These are phyloP conservation scores for Colletotrichum plurivorum DNA, from an alignment of 2,329 filamentous ascomycete genomes.

Conservation along the genomic window DNA sequence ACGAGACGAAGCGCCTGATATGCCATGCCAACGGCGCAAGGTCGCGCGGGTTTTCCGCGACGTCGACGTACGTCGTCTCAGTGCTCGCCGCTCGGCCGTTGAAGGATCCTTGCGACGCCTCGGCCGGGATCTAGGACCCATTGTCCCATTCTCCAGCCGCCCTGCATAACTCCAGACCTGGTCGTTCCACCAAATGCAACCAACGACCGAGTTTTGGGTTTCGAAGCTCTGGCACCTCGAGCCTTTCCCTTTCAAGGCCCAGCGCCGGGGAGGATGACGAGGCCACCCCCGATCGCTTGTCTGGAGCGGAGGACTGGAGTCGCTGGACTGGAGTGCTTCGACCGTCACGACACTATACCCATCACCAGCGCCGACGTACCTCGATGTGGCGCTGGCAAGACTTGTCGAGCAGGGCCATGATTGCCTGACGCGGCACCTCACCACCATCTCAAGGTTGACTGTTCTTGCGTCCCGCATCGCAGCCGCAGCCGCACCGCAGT, in stretches of 20 bases:
- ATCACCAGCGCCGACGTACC: conserved; percentile 32
- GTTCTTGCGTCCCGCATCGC: conserved; percentile 24
- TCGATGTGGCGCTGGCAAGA: conserved; percentile 24
- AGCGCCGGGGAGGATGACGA: conserved; percentile 37
- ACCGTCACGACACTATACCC: conserved; percentile 23
- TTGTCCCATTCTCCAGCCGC: conserved; percentile 21
- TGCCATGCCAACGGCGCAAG: too few relatives aligned
- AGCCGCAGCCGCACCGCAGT: conserved; percentile 15
- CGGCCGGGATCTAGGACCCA: conserved; percentile 21
- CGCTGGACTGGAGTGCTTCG: too few relatives aligned
- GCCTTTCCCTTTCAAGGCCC: conserved; percentile 33
- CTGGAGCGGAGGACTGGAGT: not conserved
- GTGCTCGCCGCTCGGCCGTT: conserved; percentile 33
- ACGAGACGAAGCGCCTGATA: too few relatives aligned
- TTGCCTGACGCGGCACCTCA: conserved; percentile 36
- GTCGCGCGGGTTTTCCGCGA: conserved; percentile 8
- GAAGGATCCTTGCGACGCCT: conserved; percentile 34
- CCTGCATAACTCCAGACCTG: conserved; percentile 37
- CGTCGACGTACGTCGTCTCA: conserved; percentile 23
- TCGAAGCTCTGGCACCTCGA: conserved; percentile 39
- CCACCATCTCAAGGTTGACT: conserved; percentile 16
- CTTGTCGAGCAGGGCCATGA: conserved; percentile 17
- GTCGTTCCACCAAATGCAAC: conserved; percentile 39
- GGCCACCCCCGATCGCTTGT: conserved; percentile 24
- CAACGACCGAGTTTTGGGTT: conserved; percentile 38